A percentile compares a stretch with the other conserved stretches of the same genome.
These are phyloP conservation scores for Trypanosomatidae sp. DNA, from an alignment of 208 protist species.

Conservation along the genomic window DNA sequence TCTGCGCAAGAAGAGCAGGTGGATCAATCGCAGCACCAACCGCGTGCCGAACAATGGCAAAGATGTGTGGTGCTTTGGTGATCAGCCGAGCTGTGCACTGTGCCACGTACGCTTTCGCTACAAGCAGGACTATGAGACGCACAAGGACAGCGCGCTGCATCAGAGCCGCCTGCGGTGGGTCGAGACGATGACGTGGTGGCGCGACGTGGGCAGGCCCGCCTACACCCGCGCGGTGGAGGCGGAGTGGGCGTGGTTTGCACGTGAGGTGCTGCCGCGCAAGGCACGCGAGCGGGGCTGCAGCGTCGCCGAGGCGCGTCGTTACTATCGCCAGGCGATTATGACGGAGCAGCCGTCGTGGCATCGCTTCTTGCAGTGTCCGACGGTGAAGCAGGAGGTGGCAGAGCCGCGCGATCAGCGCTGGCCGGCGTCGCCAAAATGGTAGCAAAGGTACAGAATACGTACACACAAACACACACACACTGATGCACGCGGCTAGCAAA, in stretches of 20 bases:
- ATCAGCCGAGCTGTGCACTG: constrained; percentile 78
- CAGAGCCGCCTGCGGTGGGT: constrained; percentile 73
- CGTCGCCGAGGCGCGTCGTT: constrained; percentile 27
- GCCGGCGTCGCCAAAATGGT: constrained; percentile 86
- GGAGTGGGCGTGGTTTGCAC: constrained; percentile 70
- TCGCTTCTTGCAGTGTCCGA: constrained; percentile 45
- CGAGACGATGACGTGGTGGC: constrained; percentile 80
- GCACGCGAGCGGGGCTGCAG: constrained; percentile 38
- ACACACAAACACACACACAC: no score
- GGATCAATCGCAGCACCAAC: constrained; percentile 76
- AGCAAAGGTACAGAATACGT: not conserved
- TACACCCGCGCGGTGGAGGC: constrained; percentile 19
- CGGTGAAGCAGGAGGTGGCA: constrained; percentile 43
- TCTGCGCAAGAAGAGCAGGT: constrained; percentile 84
- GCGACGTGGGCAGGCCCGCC: constrained; percentile 54
- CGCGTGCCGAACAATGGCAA: constrained; percentile 79
- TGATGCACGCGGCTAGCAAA: no score
- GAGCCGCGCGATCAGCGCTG: constrained; percentile 84
- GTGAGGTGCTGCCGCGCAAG: constrained; percentile 46
- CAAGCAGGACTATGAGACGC: constrained; percentile 85
- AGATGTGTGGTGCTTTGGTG: constrained; percentile 72
- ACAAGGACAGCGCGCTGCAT: constrained; percentile 85
- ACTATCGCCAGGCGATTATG: constrained; percentile 41
- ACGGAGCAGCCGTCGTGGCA: constrained; percentile 57
- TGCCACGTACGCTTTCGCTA: constrained; percentile 84